Base-by-base conservation (phyloP, 257 asterid species). In the Nyctanthes arbortristis region DNA sequence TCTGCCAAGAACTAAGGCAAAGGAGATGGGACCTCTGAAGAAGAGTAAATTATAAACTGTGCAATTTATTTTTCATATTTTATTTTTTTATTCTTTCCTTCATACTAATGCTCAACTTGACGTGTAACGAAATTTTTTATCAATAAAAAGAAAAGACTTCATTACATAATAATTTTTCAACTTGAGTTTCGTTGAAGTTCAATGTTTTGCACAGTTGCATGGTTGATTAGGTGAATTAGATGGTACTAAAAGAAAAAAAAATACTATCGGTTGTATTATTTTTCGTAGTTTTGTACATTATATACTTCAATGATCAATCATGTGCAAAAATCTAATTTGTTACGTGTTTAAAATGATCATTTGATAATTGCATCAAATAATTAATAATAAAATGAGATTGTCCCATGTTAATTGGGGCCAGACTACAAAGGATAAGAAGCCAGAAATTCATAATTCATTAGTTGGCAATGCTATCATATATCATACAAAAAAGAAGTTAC, bases 11-110 rank as follows among this genome's bases (percentile, higher is more conserved):
- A n/a, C 63, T 0, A 55, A 55, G 35, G 65, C 72, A 31, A 67
- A 67, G 65, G 72, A 67, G 34, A 67, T 67, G 65, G 65, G 54
- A 14, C 64, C 65, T 20, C 11, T 54, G 33, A 67, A 54, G 72
- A 67, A 67, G 36, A 67, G 72, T 54, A 67, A 63, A 52, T 54
- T 67, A 22, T 67, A 34, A 67, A 43, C 58, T 49, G 7, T 27
- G 58, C 29, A 49, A n/a, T n/a, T n/a, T n/a, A n/a, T n/a, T n/a
- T n/a, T n/a, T n/a, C n/a, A n/a, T n/a, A n/a, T n/a, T n/a, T n/a
- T 20, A 18, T 35, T 20, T 20, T 8, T 4, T 49, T 4, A 49
- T 49, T 4, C 59, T 5, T 30, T 52, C 1, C 2, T 52, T 52
- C 59, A 20, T 22, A 22, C 1, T 52, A 52, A 4, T 52, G 0